These are phyloP conservation scores for Arthrobotrys sinensis DNA, from an alignment of 2,329 filamentous ascomycete genomes.

Conservation along the genomic window DNA sequence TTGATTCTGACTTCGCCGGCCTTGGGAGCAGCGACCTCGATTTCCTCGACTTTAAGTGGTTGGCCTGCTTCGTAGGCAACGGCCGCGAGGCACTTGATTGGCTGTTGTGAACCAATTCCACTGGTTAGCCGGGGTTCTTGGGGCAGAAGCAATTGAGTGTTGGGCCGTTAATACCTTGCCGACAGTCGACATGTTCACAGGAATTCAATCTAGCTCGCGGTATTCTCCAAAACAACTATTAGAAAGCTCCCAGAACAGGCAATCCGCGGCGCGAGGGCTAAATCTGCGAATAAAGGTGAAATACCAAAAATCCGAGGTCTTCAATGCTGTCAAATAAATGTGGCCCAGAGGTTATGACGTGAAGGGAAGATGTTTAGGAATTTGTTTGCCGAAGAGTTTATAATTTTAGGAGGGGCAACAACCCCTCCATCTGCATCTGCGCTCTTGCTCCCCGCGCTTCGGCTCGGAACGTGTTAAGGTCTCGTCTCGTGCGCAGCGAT, in stretches of 20 bases:
- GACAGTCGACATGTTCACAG: constrained; percentile 68
- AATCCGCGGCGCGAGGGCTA: no score
- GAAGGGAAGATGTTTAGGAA: constrained; percentile 14
- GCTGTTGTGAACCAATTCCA: constrained; percentile 71
- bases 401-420: constrained; percentile 54
- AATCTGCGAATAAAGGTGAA: not conserved
- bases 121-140: constrained; percentile 15
- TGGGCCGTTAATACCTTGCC: constrained; percentile 70
- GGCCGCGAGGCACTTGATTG: constrained; percentile 96
- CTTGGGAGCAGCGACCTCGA: constrained; percentile 90
- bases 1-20: constrained; percentile 97
- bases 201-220: constrained; percentile 5
- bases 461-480: constrained; percentile 45
- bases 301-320: not conserved
- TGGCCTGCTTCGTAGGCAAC: constrained; percentile 97
- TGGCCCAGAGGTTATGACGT: constrained; percentile 23
- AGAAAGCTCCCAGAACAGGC: not conserved
- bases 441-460: constrained; percentile 53
- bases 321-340: constrained; percentile 15
- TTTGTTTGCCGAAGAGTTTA: constrained; percentile 44
- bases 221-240: constrained; percentile 29
- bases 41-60: constrained; percentile 87
- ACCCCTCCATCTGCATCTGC: constrained; percentile 41
- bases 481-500: constrained; percentile 25
- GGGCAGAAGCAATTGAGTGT: constrained; percentile 1